phyloP scores from a whole-genome alignment of 352 stramenopile genomes.

The Pythium angustatum region DNA sequence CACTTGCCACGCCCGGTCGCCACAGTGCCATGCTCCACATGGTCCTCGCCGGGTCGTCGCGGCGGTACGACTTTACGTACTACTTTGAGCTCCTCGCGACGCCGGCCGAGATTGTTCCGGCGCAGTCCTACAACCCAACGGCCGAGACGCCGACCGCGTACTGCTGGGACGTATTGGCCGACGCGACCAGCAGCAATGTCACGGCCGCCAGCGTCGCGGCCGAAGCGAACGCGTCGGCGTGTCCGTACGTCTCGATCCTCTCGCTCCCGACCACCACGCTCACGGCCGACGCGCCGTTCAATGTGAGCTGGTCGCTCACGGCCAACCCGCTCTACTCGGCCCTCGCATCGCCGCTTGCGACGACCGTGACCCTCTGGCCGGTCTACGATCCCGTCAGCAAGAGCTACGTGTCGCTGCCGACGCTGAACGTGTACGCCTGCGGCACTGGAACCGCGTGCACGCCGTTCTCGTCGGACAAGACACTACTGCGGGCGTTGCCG shows the following conservation, averaged over 20 bases:
- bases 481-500: slow-evolving; percentile 31
- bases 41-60: slow-evolving; percentile 38
- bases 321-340: slow-evolving; percentile 1
- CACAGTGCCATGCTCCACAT: slow-evolving; percentile 49
- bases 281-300: slow-evolving; percentile 14
- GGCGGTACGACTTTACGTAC: slow-evolving; percentile 53
- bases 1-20: slow-evolving; percentile 35
- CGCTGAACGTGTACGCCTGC: slow-evolving; percentile 50
- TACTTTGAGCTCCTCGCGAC: slow-evolving; percentile 57
- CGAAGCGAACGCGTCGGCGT: slow-evolving; percentile 36
- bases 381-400: slow-evolving; percentile 37
- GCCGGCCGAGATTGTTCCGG: slow-evolving; percentile 26
- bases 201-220: slow-evolving; percentile 37
- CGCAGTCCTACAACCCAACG: slow-evolving; percentile 32
- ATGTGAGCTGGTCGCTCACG: slow-evolving; percentile 36
- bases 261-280: slow-evolving; percentile 31
- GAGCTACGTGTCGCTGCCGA: slow-evolving; percentile 39
- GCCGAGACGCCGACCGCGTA: slow-evolving; percentile 37
- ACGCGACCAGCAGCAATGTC: slow-evolving; percentile 20
- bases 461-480: slow-evolving; percentile 43
- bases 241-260: slow-evolving; percentile 48
- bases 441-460: slow-evolving; percentile 34
- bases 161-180: slow-evolving; percentile 49
- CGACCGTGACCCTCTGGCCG: slow-evolving; percentile 33
- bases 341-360: slow-evolving; percentile 11